Conservation (phyloP, 2,329 filamentous ascomycete species). For the Samsoniella hepiali region DNA sequence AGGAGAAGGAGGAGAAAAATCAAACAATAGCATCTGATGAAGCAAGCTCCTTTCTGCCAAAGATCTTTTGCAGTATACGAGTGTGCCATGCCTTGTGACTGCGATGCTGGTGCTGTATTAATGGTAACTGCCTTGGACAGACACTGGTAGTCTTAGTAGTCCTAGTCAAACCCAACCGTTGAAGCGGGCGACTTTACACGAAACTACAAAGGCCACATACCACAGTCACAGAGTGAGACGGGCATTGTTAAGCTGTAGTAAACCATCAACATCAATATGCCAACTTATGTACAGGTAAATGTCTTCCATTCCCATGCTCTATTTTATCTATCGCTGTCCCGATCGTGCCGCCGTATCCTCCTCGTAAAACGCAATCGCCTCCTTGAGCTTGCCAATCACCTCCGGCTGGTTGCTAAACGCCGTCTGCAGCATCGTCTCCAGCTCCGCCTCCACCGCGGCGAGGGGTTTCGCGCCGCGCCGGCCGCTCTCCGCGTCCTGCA, state of each 20-base stretch:
- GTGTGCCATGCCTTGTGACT: too few species aligned
- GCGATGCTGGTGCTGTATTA: too few species aligned
- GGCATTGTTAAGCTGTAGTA: background rate
- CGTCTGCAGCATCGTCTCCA: conserved; percentile 53
- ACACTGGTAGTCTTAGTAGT: too few species aligned
- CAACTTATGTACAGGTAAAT: background rate
- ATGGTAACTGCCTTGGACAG: too few species aligned
- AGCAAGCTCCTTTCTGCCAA: too few species aligned
- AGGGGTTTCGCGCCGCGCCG: conserved; percentile 49
- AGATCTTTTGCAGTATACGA: too few species aligned
- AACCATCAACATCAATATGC: background rate
- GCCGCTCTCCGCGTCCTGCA: conserved; percentile 46
- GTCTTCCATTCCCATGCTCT: background rate
- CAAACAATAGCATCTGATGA: too few species aligned
- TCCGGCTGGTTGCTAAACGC: conserved; percentile 60
- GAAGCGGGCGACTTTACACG: too few species aligned
- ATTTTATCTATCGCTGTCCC: conserved; percentile 10
- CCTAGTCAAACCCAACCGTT: too few species aligned
- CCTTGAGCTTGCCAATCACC: conserved; percentile 57
- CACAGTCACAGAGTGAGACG: too few species aligned
- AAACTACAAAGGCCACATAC: too few species aligned
- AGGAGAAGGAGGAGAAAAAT: too few species aligned
- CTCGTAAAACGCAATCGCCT: conserved; percentile 57
- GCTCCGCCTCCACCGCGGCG: conserved; percentile 52
- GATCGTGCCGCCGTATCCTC: conserved; percentile 42